These are phyloP conservation scores for Mucor racemosus DNA, from an alignment of 371 early-diverging fungal genomes.

Conservation along the genomic window DNA sequence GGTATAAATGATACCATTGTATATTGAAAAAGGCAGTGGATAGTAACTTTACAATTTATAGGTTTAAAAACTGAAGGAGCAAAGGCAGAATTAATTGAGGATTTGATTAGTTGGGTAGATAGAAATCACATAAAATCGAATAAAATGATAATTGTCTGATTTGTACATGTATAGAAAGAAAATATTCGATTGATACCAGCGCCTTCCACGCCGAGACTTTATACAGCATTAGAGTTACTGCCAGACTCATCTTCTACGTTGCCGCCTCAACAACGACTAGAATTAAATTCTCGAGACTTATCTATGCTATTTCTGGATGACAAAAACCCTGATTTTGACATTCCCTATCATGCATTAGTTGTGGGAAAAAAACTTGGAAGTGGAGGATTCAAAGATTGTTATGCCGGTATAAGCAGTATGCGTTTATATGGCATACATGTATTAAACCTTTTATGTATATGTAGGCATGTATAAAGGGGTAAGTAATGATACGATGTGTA, in stretches of 20 bases:
- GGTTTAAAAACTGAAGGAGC: constrained; percentile 68
- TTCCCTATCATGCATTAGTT: constrained; percentile 60
- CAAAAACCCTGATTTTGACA: constrained; percentile 56
- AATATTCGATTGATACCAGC: constrained; percentile 69
- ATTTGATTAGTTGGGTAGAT: constrained; percentile 68
- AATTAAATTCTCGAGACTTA: constrained; percentile 58
- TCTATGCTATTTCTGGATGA: constrained; percentile 57
- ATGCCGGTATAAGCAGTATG: constrained; percentile 43
- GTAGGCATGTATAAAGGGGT: constrained; percentile 56
- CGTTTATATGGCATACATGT: background rate
- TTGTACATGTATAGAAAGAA: constrained; percentile 52
- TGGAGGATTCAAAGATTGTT: constrained; percentile 86
- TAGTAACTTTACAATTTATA: constrained; percentile 12
- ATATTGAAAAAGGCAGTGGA: background rate
- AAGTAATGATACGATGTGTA: constrained; percentile 15
- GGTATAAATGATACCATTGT: constrained; percentile 34
- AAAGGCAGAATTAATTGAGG: constrained; percentile 64
- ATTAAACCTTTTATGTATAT: background rate
- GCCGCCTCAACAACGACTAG: constrained; percentile 32
- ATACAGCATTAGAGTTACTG: constrained; percentile 49
- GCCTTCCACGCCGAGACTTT: constrained; percentile 71
- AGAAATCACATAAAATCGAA: background rate
- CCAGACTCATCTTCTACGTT: constrained; percentile 40
- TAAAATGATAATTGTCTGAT: background rate
- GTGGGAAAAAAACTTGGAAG: constrained; percentile 72